Conservation (phyloP, 1,284 basidiomycete genomes). For the Sporisorium reilianum region DNA sequence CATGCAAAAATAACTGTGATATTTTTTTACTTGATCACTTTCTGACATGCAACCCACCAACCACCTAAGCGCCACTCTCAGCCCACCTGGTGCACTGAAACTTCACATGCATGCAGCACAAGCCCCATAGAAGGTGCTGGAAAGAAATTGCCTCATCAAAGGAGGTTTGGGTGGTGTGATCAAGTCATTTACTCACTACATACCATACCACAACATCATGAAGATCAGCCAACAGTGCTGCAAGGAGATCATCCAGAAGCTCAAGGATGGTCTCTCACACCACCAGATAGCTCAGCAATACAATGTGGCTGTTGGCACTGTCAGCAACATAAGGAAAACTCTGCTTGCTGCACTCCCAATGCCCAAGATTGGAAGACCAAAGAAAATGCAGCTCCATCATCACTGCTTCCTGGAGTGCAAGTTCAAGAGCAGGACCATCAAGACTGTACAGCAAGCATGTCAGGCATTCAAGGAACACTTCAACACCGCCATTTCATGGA, state of each 20-base stretch:
- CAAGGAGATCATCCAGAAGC: constrained; percentile 7
- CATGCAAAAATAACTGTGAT: neutral
- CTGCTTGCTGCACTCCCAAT: neutral
- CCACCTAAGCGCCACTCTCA: neutral
- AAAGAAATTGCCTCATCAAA: neutral
- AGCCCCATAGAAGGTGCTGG: neutral
- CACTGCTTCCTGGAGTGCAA: constrained; percentile 8
- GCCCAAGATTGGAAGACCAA: neutral
- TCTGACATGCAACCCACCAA: constrained; percentile 3
- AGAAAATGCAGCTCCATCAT: constrained; percentile 3
- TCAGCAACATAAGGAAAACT: constrained; percentile 1
- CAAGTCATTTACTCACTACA: neutral
- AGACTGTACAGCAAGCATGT: constrained; percentile 2
- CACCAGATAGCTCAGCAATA: constrained; percentile 1
- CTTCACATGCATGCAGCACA: neutral
- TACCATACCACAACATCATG: constrained; percentile 1
- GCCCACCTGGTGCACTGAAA: neutral
- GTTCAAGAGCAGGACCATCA: constrained; percentile 6
- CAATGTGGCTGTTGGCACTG: neutral
- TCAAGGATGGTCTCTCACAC: constrained; percentile 8
- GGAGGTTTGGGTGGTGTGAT: neutral
- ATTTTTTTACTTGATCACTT: neutral
- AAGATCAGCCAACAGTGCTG: constrained; percentile 6
- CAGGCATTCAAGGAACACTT: neutral
- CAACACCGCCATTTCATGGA: neutral